Base-by-base conservation (phyloP, 2,329 filamentous ascomycete genomes). In the Pestalotiopsis fici region DNA sequence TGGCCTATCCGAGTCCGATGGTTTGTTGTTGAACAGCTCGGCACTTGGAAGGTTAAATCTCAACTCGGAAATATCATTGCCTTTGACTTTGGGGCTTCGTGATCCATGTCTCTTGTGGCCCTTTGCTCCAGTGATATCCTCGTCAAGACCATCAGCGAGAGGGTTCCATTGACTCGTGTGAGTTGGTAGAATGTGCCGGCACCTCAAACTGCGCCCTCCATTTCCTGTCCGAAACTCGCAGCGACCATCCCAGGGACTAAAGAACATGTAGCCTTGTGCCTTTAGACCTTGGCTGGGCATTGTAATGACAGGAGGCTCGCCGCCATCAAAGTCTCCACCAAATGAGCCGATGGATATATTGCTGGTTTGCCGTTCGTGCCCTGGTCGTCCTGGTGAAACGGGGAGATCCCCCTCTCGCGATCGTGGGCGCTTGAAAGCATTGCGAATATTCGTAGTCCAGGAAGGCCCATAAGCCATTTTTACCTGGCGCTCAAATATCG, bases 171-270 rank as follows among this genome's bases (percentile, higher is more conserved):
- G 74, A 5, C 73, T 74, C 1, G 72, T 67, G 54, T 77, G 76
- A 4, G 83, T 82, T 31, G 87, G 85, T 2, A 94, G 83, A n/a
- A 87, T 81, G 77, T 97, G 93, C 66, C 89, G 90, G 79, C 92
- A 95, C 77, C 89, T 90, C 15, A 97, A 80, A 66, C 88, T 91
- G 64, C 91, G 90, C 2, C 95, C 95, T 56, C 88, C 91, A 66
- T 89, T 86, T 47, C 92, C 91, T 0, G 94, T 96, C 18, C 88
- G 85, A 78, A 98, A 98, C 69, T 95, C 92, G 80, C 95, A 98
- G 55, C 87, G 87, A 18, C 93, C 93, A 69, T 93, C 90, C 95
- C 95, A 98, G 0, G 94, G 95, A 55, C 93, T 96, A 23, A 84
- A 82, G 76, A 98, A 98, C 1, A 89, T 87, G 78, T 97, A 97